Evolutionary conservation across 2,329 filamentous ascomycete species (phyloP).

Genomic region (Bipolaris gigantea): DNA sequence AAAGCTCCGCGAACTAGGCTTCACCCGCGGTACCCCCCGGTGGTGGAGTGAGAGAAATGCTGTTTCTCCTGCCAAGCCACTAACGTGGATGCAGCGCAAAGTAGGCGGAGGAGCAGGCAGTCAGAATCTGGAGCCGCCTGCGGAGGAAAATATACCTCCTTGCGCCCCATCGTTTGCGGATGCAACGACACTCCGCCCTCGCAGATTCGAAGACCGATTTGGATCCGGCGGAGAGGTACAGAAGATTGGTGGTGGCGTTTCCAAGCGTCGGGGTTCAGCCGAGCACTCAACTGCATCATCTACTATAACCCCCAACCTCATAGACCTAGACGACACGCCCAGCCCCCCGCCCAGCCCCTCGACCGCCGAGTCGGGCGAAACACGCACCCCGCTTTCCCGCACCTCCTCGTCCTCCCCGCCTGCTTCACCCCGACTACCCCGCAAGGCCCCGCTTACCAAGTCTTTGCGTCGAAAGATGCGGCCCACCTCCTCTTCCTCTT

Average conservation of each 20-base stretch:
- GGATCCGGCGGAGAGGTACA: neutral
- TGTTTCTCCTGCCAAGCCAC: constrained; percentile 16
- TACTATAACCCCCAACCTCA: constrained; percentile 4
- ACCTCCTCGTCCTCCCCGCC: neutral
- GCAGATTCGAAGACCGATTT: neutral
- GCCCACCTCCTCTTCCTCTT: neutral
- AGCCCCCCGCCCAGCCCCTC: constrained; percentile 7
- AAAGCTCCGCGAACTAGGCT: constrained; percentile 69
- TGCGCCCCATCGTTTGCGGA: constrained; percentile 11
- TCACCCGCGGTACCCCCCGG: constrained; percentile 55
- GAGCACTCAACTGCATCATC: neutral
- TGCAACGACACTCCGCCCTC: constrained; percentile 1
- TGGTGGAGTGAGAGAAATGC: constrained; percentile 59
- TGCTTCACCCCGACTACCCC: no score
- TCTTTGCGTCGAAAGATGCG: no score
- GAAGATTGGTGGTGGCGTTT: neutral
- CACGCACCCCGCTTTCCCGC: no score
- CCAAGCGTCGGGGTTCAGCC: neutral
- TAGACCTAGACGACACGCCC: constrained; percentile 14
- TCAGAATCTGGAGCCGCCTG: neutral
- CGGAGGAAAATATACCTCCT: neutral
- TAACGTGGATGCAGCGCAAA: constrained; percentile 32
- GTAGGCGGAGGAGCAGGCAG: constrained; percentile 15
- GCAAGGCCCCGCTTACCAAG: no score
- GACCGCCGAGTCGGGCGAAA: neutral